These are phyloP conservation scores for Wickerhamomyces hampshirensis DNA, from an alignment of 805 yeast genomes.

Conservation along the genomic window DNA sequence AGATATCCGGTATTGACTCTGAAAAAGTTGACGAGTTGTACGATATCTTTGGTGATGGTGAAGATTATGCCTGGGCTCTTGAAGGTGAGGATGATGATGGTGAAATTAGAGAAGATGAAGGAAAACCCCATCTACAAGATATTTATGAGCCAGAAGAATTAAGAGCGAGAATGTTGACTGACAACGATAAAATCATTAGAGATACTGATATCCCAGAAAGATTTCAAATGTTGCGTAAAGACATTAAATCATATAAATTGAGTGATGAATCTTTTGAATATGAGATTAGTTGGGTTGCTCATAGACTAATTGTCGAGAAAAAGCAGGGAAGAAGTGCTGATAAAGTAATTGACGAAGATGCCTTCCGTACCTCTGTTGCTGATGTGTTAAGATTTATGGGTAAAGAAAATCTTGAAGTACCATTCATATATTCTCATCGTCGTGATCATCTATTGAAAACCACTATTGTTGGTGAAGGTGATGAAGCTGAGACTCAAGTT, in stretches of 20 bases:
- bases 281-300: slow-evolving; percentile 82
- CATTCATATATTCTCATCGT: slow-evolving; percentile 92
- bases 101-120: slow-evolving; percentile 37
- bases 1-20: slow-evolving; percentile 64
- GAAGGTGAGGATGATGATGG: slow-evolving; percentile 72
- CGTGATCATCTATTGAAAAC: slow-evolving; percentile 77
- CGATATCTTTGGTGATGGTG: slow-evolving; percentile 96
- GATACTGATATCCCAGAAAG: slow-evolving; percentile 89
- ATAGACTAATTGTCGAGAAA: slow-evolving; percentile 55
- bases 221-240: slow-evolving; percentile 67
- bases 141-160: slow-evolving; percentile 94
- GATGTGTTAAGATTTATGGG: slow-evolving; percentile 68
- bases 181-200: slow-evolving; percentile 84
- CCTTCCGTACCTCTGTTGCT: slow-evolving; percentile 66
- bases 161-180: slow-evolving; percentile 86
- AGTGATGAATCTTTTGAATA: slow-evolving; percentile 60
- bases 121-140: slow-evolving; percentile 61
- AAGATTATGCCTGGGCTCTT: slow-evolving; percentile 96
- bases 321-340: slow-evolving; percentile 22
- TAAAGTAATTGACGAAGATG: slow-evolving; percentile 34
- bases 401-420: slow-evolving; percentile 82
- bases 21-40: slow-evolving; percentile 90
- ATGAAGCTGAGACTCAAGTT: slow-evolving; percentile 33
- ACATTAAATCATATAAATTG: slow-evolving; percentile 64
- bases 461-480: slow-evolving; percentile 40